Evolutionary conservation across 768 basidiomycete genomes (phyloP), one percentile per base, ranked within the genome.

Genomic region (Hydnomerulius pinastri): DNA sequence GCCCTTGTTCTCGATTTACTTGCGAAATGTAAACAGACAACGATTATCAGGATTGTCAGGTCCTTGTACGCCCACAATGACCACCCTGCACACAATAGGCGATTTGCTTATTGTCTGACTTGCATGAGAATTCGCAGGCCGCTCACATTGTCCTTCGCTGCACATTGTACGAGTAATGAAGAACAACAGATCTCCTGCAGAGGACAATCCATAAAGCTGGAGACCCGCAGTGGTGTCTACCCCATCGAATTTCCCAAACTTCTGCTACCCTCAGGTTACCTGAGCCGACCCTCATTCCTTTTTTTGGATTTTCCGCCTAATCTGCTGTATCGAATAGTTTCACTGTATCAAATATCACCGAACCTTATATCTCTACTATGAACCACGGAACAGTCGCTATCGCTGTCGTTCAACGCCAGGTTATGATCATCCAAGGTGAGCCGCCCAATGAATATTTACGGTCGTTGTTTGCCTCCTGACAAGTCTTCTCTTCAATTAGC

Each of bases 401-500:
- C 49, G 87, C 87, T 18, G 61, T 87, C 50, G 83, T 88, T 39
- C 81, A 83, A 56, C 81, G 78, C 58, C 80, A 83, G 62, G 81
- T 89, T 28, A 80, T 79, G 74, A 64, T 89, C 53, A 81, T 87
- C 21, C 82, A 85, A 80, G 80, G 87, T 85, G 58, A 49, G 66
- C 29, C 29, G 7, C 11, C 18, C 20, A 9, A 15, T 48, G 10
- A 29, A 32, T 33, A 6, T 42, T 43, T 48, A 10, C n/a, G n/a
- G 29, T 9, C 23, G n/a, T 35, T 1, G 42, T 33, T 35, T 11
- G 12, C 45, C 41, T 39, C 35, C 52, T 57, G 55, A 53, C 42
- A 24, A 18, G 21, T 21, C 49, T 25, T 41, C 32, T 38, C 20
- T 25, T 29, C 37, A n/a, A 29, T 21, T 57, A 88, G 87, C 81